phyloP scores from a whole-genome alignment of 2,329 filamentous ascomycete genomes.

The Conoideocrella luteorostrata region DNA sequence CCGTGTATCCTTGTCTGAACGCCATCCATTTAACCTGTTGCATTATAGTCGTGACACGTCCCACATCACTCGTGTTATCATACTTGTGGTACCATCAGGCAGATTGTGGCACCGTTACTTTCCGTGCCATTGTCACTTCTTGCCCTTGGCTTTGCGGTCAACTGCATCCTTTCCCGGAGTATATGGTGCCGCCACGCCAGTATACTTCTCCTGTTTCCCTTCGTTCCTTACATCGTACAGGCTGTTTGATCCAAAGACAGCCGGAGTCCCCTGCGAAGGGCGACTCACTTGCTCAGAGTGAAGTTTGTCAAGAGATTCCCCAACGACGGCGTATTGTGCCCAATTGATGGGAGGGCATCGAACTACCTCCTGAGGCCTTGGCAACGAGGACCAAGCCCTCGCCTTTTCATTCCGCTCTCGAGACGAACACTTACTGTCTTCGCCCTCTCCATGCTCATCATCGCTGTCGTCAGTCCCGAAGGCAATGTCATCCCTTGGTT shows the following conservation, averaged over 20 bases:
- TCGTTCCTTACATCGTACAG: slow-evolving; percentile 45
- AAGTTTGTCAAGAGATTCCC: slow-evolving; percentile 69
- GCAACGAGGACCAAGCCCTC: slow-evolving; percentile 56
- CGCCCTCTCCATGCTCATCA: slow-evolving; percentile 20
- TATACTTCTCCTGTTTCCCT: slow-evolving; percentile 37
- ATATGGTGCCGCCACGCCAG: slow-evolving; percentile 52
- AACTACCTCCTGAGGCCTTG: slow-evolving; percentile 73
- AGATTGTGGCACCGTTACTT: background rate
- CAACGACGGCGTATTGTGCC: slow-evolving; percentile 88
- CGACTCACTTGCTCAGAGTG: slow-evolving; percentile 70
- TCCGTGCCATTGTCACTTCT: slow-evolving; percentile 17
- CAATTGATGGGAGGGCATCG: slow-evolving; percentile 89
- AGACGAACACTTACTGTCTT: slow-evolving; percentile 20
- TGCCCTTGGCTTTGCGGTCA: slow-evolving; percentile 29
- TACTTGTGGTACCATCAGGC: too few relatives aligned
- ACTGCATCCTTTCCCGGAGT: slow-evolving; percentile 46
- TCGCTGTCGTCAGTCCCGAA: slow-evolving; percentile 21
- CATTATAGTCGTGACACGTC: slow-evolving; percentile 1
- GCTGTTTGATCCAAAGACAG: slow-evolving; percentile 35
- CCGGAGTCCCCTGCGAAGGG: slow-evolving; percentile 52
- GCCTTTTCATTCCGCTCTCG: slow-evolving; percentile 17
- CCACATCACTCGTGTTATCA: background rate
- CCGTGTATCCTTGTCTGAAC: background rate
- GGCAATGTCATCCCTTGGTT: slow-evolving; percentile 15
- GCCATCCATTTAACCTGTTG: background rate